Conservation (phyloP, 2,329 filamentous ascomycete species). For the Colletotrichum agaves region DNA sequence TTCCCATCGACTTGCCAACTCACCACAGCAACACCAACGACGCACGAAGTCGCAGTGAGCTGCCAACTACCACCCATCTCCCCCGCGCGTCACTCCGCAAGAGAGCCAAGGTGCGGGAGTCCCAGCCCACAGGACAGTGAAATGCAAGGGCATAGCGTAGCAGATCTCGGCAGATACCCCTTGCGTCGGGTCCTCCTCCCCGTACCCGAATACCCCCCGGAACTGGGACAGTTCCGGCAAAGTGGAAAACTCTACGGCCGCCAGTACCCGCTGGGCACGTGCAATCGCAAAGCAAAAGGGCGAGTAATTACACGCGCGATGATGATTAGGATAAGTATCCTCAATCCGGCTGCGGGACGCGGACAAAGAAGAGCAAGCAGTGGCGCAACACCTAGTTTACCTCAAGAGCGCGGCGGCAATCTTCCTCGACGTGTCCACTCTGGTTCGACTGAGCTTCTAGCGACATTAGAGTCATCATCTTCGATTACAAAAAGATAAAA, state of each 20-base stretch:
- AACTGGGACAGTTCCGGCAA: background rate
- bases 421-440: background rate
- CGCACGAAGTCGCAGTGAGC: background rate
- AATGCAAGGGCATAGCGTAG: background rate
- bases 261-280: constrained; percentile 26
- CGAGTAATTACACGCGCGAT: constrained; percentile 21
- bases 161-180: constrained; percentile 17
- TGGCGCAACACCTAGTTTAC: background rate
- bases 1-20: background rate
- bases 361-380: background rate
- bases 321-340: constrained; percentile 20
- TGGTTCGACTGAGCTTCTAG: background rate
- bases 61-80: background rate
- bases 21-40: background rate
- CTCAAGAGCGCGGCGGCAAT: background rate
- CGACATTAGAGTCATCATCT: background rate
- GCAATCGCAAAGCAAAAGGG: constrained; percentile 6
- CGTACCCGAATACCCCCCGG: constrained; percentile 21
- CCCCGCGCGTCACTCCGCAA: background rate
- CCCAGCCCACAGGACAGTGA: background rate
- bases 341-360: background rate
- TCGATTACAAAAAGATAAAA: background rate
- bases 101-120: constrained; percentile 5
- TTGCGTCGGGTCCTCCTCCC: constrained; percentile 21
- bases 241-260: background rate